Evolutionary conservation across 83 land plant species (phyloP).

Genomic region (Picea mariana): DNA sequence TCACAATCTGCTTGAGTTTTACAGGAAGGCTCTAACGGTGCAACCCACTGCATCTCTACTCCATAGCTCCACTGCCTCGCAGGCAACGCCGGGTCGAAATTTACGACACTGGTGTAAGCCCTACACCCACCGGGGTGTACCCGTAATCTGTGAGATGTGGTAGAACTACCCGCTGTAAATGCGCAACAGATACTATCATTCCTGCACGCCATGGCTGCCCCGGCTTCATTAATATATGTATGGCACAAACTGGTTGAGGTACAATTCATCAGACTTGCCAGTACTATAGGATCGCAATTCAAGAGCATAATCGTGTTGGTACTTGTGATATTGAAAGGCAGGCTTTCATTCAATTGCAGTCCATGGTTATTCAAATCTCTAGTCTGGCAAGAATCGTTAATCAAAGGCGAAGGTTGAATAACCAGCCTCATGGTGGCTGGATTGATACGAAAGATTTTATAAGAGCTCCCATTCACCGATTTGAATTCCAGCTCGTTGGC

Average conservation of each 20-base stretch:
- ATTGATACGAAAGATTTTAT: constrained; percentile 1
- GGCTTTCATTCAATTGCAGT: constrained; percentile 41
- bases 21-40: constrained; percentile 18
- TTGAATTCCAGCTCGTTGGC: constrained; percentile 19
- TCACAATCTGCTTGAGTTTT: not conserved
- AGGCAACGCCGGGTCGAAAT: constrained; percentile 1
- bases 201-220: constrained; percentile 14
- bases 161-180: constrained; percentile 49
- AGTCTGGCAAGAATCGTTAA: constrained; percentile 8
- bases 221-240: constrained; percentile 27
- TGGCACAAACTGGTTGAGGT: constrained; percentile 49
- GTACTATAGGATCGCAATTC: constrained; percentile 34
- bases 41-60: constrained; percentile 18
- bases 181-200: constrained; percentile 41
- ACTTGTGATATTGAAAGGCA: constrained; percentile 65
- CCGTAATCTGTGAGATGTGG: constrained; percentile 34
- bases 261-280: constrained; percentile 52
- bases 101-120: constrained; percentile 20
- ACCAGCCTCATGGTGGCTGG: constrained; percentile 3
- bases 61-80: constrained; percentile 5
- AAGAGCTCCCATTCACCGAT: constrained; percentile 29
- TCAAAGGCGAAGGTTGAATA: constrained; percentile 1
- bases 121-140: constrained; percentile 15
- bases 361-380: constrained; percentile 25
- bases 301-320: constrained; percentile 57